Base-by-base conservation (phyloP, 495 filamentous ascomycete genomes). In the Aspergillus campestris region DNA sequence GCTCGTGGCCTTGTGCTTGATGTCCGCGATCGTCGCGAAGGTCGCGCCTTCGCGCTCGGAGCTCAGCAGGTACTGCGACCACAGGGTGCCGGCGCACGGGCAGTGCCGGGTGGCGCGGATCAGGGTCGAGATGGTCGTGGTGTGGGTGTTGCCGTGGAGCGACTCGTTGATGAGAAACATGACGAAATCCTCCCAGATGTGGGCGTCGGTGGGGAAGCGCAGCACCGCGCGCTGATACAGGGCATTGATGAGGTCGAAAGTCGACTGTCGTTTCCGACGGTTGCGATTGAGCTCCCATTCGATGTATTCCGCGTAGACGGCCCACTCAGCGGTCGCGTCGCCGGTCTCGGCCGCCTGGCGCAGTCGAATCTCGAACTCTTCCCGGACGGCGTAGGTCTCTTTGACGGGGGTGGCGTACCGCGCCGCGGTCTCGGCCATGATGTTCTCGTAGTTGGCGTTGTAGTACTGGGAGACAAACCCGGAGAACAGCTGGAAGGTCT, bases 1-100 rank as follows among this genome's bases (percentile, higher is more conserved):
- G 56, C 80, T 86, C 1, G 89, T 96, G 3, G 92, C 92, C 38
- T 78, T 83, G 58, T 97, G 88, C 60, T 98, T 98, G 58, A 95
- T 88, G 31, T 80, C 71, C 50, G 90, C 85, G 34, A 97, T 86
- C 27, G 82, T 83, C n/a, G 80, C 62, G 53, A 89, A 94, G 3
- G 80, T 69, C 53, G 80, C 74, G 11, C 79, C 76, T 42, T 84
- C 83, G 30, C 80, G 77, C 66, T 96, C 92, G 8, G 86, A 81
- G 13, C 79, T 83, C 39, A 96, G 64, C 12, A 98, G 80, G 48
- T 89, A 88, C 49, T 89, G 81, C 4, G 90, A 84, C 92, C 92
- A 98, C 8, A 97, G 71, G 14, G 79, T 74, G 14, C 92, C 90
- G 11, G 87, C 94, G 86, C 88, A 94, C 2, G 92, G 91, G 47